Conservation (phyloP, 805 yeast genomes). For the Wickerhamiella cacticola region DNA sequence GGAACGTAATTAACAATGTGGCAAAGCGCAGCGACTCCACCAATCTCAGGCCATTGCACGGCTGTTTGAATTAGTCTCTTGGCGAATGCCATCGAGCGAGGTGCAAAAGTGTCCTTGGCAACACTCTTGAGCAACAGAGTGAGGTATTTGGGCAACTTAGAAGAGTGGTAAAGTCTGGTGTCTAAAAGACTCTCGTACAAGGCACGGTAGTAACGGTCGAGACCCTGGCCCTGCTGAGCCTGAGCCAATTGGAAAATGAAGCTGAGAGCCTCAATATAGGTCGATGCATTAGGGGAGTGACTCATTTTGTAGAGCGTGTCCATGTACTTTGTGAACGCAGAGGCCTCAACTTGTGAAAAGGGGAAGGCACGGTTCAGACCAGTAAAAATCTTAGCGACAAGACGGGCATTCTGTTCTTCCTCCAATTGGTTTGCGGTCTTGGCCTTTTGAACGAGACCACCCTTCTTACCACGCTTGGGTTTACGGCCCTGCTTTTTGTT, state of each 20-base stretch:
- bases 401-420: constrained; percentile 68
- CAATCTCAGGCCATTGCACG: constrained; percentile 74
- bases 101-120: constrained; percentile 41
- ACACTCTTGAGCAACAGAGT: constrained; percentile 75
- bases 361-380: constrained; percentile 97
- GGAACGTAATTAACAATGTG: constrained; percentile 34
- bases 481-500: constrained; percentile 47
- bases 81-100: constrained; percentile 75
- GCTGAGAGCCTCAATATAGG: constrained; percentile 83
- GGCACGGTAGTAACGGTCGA: constrained; percentile 64
- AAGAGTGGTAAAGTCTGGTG: constrained; percentile 67
- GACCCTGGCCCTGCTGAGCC: constrained; percentile 33
- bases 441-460: constrained; percentile 37
- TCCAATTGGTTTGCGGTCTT: constrained; percentile 26
- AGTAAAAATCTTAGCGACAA: constrained; percentile 82
- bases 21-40: constrained; percentile 36
- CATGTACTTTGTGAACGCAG: constrained; percentile 57
- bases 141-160: constrained; percentile 86
- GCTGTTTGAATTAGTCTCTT: constrained; percentile 82
- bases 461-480: constrained; percentile 72
- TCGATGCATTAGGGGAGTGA: constrained; percentile 86
- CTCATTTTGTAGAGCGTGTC: constrained; percentile 80
- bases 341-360: constrained; percentile 59
- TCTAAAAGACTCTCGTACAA: constrained; percentile 83
- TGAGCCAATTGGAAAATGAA: constrained; percentile 69